A percentile compares a stretch with the other conserved stretches of the same genome.
Conservation (phyloP, 202 grass and related monocot genomes). For the Setaria viridis region DNA sequence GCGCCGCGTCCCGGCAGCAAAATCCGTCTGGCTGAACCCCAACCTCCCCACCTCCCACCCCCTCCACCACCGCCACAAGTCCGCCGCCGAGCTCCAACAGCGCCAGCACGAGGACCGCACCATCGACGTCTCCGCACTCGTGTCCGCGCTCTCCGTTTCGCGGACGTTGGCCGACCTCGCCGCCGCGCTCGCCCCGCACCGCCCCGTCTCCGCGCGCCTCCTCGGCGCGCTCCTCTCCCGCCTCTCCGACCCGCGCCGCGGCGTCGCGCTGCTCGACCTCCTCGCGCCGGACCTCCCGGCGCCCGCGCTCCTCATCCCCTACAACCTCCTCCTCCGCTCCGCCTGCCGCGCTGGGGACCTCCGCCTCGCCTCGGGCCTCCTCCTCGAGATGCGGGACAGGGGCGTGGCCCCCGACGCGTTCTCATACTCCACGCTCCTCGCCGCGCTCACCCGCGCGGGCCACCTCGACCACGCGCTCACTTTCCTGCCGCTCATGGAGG, state of each 20-base stretch:
- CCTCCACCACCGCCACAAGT: slow-evolving; percentile 42
- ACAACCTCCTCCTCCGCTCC: slow-evolving; percentile 80
- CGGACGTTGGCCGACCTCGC: slow-evolving; percentile 60
- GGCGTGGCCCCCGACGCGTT: slow-evolving; percentile 68
- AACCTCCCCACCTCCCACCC: slow-evolving; percentile 52
- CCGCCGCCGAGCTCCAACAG: slow-evolving; percentile 33
- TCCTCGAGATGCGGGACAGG: slow-evolving; percentile 78
- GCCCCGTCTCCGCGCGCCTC: slow-evolving; percentile 70
- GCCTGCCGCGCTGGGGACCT: slow-evolving; percentile 59
- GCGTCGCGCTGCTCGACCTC: slow-evolving; percentile 81
- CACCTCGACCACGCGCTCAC: slow-evolving; percentile 81
- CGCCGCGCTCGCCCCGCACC: slow-evolving; percentile 57
- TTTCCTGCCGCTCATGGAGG: slow-evolving; percentile 82
- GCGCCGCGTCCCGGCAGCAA: slow-evolving; percentile 28
- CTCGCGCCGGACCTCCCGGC: slow-evolving; percentile 43
- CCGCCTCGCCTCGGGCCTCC: slow-evolving; percentile 72
- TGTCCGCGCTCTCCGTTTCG: slow-evolving; percentile 55
- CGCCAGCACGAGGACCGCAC: slow-evolving; percentile 53
- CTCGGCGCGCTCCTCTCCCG: slow-evolving; percentile 90
- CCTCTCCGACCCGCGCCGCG: slow-evolving; percentile 62
- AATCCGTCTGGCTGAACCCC: slow-evolving; percentile 67
- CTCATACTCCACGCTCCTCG: slow-evolving; percentile 92
- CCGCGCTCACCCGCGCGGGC: slow-evolving; percentile 73
- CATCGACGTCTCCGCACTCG: slow-evolving; percentile 61
- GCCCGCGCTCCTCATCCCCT: slow-evolving; percentile 61